phyloP scores from a whole-genome alignment of 306 rosid species.

The Pyrus betulifolia region DNA sequence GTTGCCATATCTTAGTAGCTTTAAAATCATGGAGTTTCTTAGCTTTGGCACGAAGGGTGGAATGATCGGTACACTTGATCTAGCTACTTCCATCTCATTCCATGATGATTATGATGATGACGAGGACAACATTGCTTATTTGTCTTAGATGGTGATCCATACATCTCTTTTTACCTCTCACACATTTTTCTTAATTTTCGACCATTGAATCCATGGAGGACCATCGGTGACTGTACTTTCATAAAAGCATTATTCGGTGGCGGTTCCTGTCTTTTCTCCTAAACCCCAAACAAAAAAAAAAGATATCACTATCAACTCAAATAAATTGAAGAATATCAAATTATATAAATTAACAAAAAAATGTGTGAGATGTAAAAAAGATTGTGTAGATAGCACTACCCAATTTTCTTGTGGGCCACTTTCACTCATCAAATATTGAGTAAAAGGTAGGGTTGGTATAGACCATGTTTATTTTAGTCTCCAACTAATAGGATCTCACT shows the following conservation, averaged over 20 bases:
- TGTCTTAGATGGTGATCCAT: neutral
- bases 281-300: too few relatives aligned
- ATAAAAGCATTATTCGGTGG: too few relatives aligned
- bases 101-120: neutral
- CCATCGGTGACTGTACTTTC: too few relatives aligned
- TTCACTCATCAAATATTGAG: constrained; percentile 3
- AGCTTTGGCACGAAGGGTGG: constrained; percentile 29
- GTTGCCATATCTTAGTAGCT: neutral
- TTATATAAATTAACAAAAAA: too few relatives aligned
- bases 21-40: neutral
- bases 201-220: too few relatives aligned
- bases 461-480: neutral
- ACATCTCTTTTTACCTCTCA: too few relatives aligned
- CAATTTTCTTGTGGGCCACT: constrained; percentile 5
- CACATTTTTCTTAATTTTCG: too few relatives aligned
- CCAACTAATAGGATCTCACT: neutral
- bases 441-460: constrained; percentile 5
- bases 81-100: neutral
- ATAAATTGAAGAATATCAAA: too few relatives aligned
- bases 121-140: constrained; percentile 13
- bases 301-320: too few relatives aligned
- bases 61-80: constrained; percentile 16
- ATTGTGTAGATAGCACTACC: too few relatives aligned
- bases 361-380: too few relatives aligned
- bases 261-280: too few relatives aligned